Conservation (phyloP, 106 monocot species). For the Dactylorhiza incarnata region DNA sequence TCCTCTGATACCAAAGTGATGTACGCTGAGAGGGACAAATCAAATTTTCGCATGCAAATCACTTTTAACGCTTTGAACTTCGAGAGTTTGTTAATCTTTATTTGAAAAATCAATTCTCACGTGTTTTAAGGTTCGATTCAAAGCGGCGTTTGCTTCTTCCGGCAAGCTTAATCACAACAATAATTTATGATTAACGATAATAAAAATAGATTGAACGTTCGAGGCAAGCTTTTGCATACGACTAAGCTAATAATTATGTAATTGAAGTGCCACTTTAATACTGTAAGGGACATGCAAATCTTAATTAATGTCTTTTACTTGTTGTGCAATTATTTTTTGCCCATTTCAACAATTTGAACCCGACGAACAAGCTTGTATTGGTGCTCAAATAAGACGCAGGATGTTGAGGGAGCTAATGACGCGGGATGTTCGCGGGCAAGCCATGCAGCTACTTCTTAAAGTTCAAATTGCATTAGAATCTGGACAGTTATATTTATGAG, state of each 20-base stretch:
- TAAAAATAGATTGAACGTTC: too few relatives aligned
- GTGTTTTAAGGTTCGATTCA: too few relatives aligned
- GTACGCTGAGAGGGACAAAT: too few relatives aligned
- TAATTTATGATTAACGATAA: too few relatives aligned
- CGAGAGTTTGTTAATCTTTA: too few relatives aligned
- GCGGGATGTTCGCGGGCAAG: neutral
- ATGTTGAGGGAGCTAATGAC: neutral
- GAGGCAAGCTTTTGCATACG: too few relatives aligned
- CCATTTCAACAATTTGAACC: neutral
- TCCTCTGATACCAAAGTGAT: too few relatives aligned
- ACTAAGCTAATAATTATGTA: neutral
- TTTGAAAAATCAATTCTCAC: too few relatives aligned
- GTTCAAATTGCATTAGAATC: neutral
- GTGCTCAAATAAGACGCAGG: neutral
- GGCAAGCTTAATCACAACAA: too few relatives aligned
- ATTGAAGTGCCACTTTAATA: neutral
- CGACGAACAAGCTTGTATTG: neutral
- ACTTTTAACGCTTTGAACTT: too few relatives aligned
- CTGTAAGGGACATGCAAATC: neutral
- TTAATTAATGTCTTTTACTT: neutral
- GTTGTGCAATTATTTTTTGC: neutral
- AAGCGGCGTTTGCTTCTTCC: too few relatives aligned
- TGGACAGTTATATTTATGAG: neutral
- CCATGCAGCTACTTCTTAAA: neutral
- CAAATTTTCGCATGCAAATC: too few relatives aligned